These are phyloP conservation scores for Sphaerulina populicola DNA, from an alignment of 2,329 filamentous ascomycete genomes.

Conservation along the genomic window DNA sequence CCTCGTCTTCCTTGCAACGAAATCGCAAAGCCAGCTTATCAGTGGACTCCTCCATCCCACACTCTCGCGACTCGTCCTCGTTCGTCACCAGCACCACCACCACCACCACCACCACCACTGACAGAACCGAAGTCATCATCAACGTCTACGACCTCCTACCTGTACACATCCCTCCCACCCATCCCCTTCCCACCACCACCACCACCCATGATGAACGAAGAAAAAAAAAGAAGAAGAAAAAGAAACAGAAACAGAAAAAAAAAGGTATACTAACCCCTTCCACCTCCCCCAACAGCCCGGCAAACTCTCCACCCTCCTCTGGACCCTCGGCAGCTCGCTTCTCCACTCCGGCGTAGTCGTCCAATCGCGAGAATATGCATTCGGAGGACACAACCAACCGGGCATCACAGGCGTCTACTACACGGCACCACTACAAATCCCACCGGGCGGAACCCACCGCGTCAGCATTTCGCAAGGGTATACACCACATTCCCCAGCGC, in stretches of 20 bases:
- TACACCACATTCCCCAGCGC: slow-evolving; percentile 61
- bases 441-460: slow-evolving; percentile 69
- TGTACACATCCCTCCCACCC: too few relatives aligned
- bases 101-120: not conserved
- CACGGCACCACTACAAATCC: slow-evolving; percentile 60
- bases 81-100: not conserved
- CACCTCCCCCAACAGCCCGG: slow-evolving; percentile 45
- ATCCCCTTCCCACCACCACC: too few relatives aligned
- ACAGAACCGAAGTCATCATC: slow-evolving; percentile 32
- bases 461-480: slow-evolving; percentile 71
- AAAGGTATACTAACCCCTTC: too few relatives aligned
- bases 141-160: slow-evolving; percentile 35
- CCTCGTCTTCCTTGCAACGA: not conserved
- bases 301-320: slow-evolving; percentile 64
- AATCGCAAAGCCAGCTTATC: not conserved
- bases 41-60: not conserved
- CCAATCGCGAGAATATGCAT: slow-evolving; percentile 72
- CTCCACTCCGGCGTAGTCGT: slow-evolving; percentile 79
- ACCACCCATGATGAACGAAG: too few relatives aligned
- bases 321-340: slow-evolving; percentile 67
- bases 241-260: too few relatives aligned
- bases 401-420: slow-evolving; percentile 73
- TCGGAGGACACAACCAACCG: slow-evolving; percentile 67
- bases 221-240: too few relatives aligned
- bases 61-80: slow-evolving; percentile 9